Percentiles rank a stretch among this genome's conserved stretches.
These are phyloP conservation scores for Thalassiosira exigua DNA, from an alignment of 352 stramenopile genomes.

Conservation along the genomic window DNA sequence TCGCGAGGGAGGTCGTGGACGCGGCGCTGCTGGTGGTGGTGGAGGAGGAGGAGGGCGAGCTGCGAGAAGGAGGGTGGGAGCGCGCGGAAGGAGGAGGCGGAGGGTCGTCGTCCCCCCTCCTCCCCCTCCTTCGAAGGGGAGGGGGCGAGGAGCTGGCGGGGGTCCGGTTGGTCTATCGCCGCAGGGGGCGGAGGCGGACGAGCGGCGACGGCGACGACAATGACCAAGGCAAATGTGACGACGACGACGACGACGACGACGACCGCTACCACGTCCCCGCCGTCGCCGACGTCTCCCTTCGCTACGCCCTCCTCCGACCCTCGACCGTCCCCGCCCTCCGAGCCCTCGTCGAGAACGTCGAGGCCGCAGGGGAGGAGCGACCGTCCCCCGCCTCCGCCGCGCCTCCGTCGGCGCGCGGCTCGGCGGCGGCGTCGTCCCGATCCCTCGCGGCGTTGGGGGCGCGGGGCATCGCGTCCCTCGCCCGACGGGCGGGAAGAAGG, in stretches of 20 bases:
- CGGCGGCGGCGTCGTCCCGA: too few relatives aligned
- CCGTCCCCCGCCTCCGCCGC: too few relatives aligned
- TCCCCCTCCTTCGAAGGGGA: constrained; percentile 26
- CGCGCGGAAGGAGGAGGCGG: too few relatives aligned
- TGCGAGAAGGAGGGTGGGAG: too few relatives aligned
- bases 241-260: neutral
- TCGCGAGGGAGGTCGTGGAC: constrained; percentile 53
- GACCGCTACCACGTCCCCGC: constrained; percentile 35
- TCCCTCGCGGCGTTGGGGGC: too few relatives aligned
- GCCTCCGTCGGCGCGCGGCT: too few relatives aligned
- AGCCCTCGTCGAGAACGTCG: neutral
- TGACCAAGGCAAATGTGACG: too few relatives aligned
- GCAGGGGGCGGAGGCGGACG: constrained; percentile 5
- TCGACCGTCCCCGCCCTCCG: constrained; percentile 38
- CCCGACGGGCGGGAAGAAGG: too few relatives aligned
- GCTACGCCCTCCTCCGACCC: constrained; percentile 45
- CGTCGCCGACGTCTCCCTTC: constrained; percentile 44
- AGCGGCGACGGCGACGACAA: too few relatives aligned
- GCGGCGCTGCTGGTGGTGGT: constrained; percentile 21
- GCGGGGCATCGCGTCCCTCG: too few relatives aligned
- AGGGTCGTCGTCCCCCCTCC: constrained; percentile 3
- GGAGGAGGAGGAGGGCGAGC: neutral
- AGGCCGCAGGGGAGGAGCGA: neutral
- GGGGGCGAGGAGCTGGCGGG: neutral
- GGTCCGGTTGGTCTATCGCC: constrained; percentile 1